Conservation (phyloP, 2,329 filamentous ascomycete species). For the Apiospora hydei region DNA sequence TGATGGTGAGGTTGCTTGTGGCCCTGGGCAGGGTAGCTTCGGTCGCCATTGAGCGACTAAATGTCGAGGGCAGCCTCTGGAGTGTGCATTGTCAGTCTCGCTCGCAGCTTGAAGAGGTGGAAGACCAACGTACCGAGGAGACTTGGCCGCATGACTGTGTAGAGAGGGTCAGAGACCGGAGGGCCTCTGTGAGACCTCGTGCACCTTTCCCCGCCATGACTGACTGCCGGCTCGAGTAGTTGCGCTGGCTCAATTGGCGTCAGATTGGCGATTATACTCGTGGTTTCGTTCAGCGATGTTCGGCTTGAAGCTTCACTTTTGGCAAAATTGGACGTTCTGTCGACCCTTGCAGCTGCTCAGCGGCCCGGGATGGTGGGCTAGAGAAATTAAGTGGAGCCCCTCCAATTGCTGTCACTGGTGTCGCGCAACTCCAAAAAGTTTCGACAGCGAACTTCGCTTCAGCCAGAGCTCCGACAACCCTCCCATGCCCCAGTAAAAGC, state of each 20-base stretch:
- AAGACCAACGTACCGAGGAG: constrained; percentile 35
- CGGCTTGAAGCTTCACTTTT: constrained; percentile 6
- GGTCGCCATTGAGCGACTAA: constrained; percentile 64
- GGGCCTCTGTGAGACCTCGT: constrained; percentile 60
- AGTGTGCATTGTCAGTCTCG: constrained; percentile 25
- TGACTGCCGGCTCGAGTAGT: constrained; percentile 26
- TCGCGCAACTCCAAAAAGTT: constrained; percentile 27
- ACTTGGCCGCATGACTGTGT: constrained; percentile 50
- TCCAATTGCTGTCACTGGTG: constrained; percentile 12
- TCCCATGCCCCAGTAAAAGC: constrained; percentile 19
- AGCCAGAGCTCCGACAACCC: constrained; percentile 6
- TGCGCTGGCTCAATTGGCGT: constrained; percentile 18
- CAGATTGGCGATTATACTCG: not conserved
- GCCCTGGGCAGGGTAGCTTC: constrained; percentile 50
- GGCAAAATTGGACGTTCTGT: constrained; percentile 2
- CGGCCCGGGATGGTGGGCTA: constrained; percentile 12
- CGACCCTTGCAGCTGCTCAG: constrained; percentile 17
- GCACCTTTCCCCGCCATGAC: constrained; percentile 57
- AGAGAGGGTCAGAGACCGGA: constrained; percentile 57
- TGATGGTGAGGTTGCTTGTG: constrained; percentile 45
- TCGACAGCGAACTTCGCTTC: constrained; percentile 1
- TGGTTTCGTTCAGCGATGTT: not conserved
- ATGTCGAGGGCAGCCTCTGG: constrained; percentile 43
- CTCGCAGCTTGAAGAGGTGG: not conserved
- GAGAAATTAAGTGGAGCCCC: constrained; percentile 5